Evolutionary conservation across 441 rosid genomes (phyloP), one percentile per base, ranked within the genome.

Genomic region (Bocquillonia castaneifolia): DNA sequence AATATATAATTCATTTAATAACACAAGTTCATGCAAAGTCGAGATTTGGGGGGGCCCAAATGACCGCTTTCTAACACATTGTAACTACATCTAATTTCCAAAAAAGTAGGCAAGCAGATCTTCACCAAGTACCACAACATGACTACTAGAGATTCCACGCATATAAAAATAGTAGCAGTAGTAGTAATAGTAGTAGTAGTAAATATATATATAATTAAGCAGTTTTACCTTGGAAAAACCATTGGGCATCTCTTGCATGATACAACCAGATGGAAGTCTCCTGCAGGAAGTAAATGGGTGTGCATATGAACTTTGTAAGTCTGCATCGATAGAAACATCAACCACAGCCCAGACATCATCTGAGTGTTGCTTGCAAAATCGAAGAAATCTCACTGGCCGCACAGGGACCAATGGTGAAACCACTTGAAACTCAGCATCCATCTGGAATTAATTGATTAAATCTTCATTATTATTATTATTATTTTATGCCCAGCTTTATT

Each of bases 241-340:
- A 81, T 88, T 86, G 20, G 91, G 85, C 84, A 90, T 81, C 74
- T 90, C 97, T 76, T 86, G 93, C 25, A 93, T 73, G 6, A 93
- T 80, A 66, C 97, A 93, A 65, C 97, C 98, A 0, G 98, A 93
- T 25, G 98, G 98, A 59, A 88, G 87, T 78, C 92, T 86, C 83
- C 86, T 76, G 69, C 92, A 88, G 67, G 72, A 79, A 0, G 73
- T 36, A 67, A 65, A 81, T 8, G 82, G 51, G 14, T 71, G 61
- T 42, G 50, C 52, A 5, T 77, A 80, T 1, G 82, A 53, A 28
- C 69, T 45, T 50, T 90, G 90, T 26, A 74, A 77, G 69, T 76
- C 68, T 23, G 67, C 69, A 66, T 86, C 91, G 26, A 87, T 51
- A 0, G 98, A 90, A 58, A 90, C 88, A 75, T 93, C 98, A 1